Evolutionary conservation across 257 asterid genomes (phyloP), one percentile per base, ranked within the genome.

Genomic region (Echium plantagineum): DNA sequence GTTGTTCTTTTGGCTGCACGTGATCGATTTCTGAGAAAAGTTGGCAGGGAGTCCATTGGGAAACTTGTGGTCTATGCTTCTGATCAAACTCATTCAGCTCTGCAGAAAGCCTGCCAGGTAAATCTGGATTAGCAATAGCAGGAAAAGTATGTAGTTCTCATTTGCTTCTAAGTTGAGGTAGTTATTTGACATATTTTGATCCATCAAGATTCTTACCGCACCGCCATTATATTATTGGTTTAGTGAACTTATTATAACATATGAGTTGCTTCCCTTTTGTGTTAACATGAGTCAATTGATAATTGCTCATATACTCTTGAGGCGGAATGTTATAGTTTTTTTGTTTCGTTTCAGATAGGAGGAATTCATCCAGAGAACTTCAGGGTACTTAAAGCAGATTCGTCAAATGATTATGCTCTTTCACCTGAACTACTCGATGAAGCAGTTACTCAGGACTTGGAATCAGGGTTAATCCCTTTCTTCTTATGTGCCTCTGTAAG

Each of bases 401-500:
- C 87, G 55, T 85, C 81, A 38, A 63, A 77, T 57, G 87, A 82
- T 22, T 86, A 80, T 70, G 81, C 96, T 70, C 90, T 91, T 54
- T 74, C 93, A 58, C 87, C 96, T 57, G 82, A 78, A 61, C 57
- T 73, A 46, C 88, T 91, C 66, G 57, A 69, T 58, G 80, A 79
- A 75, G 94, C 95, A 52, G 79, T 88, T 74, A 73, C 80, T 26
- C 63, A 63, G 63, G 98, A 91, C 80, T 53, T 75, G 51, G 71
- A 83, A 49, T 68, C 82, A 65, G 98, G 95, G 75, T 75, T 88
- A 79, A 79, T 88, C 69, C 98, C 98, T 69, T 85, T 91, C 83
- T 91, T 91, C 93, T 75, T 88, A 68, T 83, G 96, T 80, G 94
- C 95, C 68, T 82, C 96, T 67, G 98, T 91, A 85, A 87, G 97